Base-by-base conservation (phyloP, 805 yeast species). In the Hanseniaspora singularis region DNA sequence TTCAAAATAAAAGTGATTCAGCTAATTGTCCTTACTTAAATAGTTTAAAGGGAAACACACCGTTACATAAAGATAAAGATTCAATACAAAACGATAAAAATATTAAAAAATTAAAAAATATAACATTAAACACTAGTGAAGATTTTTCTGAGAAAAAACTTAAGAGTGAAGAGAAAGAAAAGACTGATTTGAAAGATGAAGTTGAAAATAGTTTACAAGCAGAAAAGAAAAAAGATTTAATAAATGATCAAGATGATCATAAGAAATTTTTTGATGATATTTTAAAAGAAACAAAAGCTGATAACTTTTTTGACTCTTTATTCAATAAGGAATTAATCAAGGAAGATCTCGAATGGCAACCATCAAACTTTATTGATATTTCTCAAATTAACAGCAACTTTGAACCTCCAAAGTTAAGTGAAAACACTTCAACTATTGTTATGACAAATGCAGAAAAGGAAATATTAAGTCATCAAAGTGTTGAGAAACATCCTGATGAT, bases 381-480 rank as follows among this genome's bases (percentile, higher is more conserved):
- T 34, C 32, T 22, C 22, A 43, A 19, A 43, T 43, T 15, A 43
- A 43, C 31, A 28, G 40, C 22, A 36, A 34, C 14, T 43, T 36
- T 30, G 47, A 43, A 36, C 40, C 40, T 16, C 40, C 40, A 11
- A 28, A 43, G 10, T 10, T 36, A 6, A 36, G 40, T 23, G 36
- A 28, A 22, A 36, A 43, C 24, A 43, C 47, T 5, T 43, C 47
- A 18, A 43, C 47, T 4, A 38, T 43, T 11, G 30, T 43, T 24
- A 43, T 43, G 47, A 36, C 47, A 8, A 43, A 43, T 36, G 47
- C 47, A 11, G 47, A 43, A 30, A 41, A 23, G 16, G 43, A 42
- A 38, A 41, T 38, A n/a, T 28, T 48, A 27, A 42, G 22, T 23
- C 37, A 24, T 19, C 23, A 48, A 46, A 28, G 16, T 7, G 18